These are phyloP conservation scores for Fraxinus anomala DNA, from an alignment of 257 asterid genomes.

Conservation along the genomic window DNA sequence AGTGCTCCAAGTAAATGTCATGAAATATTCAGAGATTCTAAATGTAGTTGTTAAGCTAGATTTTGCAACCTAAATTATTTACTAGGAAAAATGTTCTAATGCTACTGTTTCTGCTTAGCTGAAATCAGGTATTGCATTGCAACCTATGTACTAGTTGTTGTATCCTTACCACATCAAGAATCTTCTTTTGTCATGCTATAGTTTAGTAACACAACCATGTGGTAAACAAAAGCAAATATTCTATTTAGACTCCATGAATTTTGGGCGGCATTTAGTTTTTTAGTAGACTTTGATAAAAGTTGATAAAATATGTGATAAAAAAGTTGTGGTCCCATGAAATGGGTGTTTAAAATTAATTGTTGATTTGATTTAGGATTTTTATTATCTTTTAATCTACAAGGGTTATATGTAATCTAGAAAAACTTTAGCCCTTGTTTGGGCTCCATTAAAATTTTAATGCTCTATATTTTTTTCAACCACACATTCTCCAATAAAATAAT, in stretches of 20 bases:
- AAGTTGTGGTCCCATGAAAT: no score
- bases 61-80: not conserved
- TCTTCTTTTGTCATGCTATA: constrained; percentile 6
- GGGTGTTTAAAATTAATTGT: no score
- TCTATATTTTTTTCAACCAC: no score
- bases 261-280: not conserved
- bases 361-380: no score
- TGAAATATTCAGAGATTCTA: not conserved
- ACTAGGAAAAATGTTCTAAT: not conserved
- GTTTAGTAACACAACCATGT: not conserved
- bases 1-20: not conserved
- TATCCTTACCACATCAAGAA: not conserved
- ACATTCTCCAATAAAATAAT: no score
- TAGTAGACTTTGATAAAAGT: no score
- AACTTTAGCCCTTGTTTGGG: not conserved
- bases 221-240: not conserved
- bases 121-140: constrained; percentile 14
- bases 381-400: no score
- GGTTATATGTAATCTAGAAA: not conserved
- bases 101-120: constrained; percentile 1
- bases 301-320: no score
- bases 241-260: not conserved
- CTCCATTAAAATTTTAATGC: no score
- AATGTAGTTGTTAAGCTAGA: not conserved
- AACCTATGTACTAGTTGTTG: not conserved